Base-by-base conservation (phyloP, 345 rosid genomes). In the Citrus medica region DNA sequence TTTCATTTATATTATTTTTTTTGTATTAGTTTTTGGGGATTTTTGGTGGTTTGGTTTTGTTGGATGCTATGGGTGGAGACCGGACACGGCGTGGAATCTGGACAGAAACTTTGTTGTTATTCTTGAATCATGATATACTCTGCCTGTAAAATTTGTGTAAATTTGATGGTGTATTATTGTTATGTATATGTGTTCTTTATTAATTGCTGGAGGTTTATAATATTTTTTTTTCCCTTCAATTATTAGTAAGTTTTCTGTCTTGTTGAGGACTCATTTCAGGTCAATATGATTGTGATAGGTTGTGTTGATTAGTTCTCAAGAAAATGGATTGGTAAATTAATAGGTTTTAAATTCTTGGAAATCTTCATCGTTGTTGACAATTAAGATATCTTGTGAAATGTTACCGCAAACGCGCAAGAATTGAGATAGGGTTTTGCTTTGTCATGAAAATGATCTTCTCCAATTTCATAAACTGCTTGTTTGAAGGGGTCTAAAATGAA, bases 101-200 rank as follows among this genome's bases (percentile, higher is more conserved):
- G 14, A 46, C 53, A 70, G 51, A 46, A 59, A 61, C 38, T 51
- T 10, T 35, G 35, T 22, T 37, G 25, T 25, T 70, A 37, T 72
- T 56, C 51, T 46, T 46, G 51, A 13, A 46, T 46, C 48, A 32
- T 22, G 64, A 48, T 61, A 40, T 9, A 32, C 71, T 77, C 24
- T 17, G 73, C 46, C 32, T 78, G 80, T 69, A 78, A 69, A 69
- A 46, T 28, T 42, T 61, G 76, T 71, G 76, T 78, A 70, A 70
- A 78, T 61, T 62, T 75, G 42, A 25, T 66, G 9, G 21, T 75
- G 70, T 42, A 25, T 64, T 46, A 21, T 65, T 33, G 7, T 46
- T 46, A 46, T 46, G 14, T 46, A 46, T 13, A 38, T 56, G 51
- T 33, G 33, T 10, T 67, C 14, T 59, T 28, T 25, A 9, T 51